phyloP scores from a whole-genome alignment of 176 grass and related monocot genomes.

The Triticum urartu region DNA sequence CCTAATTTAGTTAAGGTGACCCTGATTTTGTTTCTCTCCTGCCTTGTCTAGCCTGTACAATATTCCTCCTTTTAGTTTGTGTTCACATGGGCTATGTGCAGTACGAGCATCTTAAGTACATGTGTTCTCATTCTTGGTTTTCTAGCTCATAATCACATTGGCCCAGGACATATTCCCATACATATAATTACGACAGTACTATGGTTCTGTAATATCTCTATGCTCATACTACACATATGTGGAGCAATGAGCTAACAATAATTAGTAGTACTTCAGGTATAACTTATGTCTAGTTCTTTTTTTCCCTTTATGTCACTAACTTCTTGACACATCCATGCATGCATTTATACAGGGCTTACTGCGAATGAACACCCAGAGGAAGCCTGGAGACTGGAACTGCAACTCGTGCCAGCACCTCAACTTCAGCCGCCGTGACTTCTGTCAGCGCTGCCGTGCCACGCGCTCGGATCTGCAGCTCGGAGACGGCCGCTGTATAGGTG shows the following conservation, averaged over 20 bases:
- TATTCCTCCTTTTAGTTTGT: constrained; percentile 34
- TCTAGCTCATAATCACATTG: constrained; percentile 8
- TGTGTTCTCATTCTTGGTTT: not conserved
- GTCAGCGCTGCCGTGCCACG: constrained; percentile 68
- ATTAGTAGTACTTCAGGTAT: not conserved
- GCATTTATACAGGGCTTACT: constrained; percentile 35
- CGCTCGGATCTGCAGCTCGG: constrained; percentile 41
- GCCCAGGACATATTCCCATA: constrained; percentile 3
- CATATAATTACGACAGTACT: not conserved
- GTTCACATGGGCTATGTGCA: constrained; percentile 16
- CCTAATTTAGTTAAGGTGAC: not conserved
- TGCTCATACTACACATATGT: not conserved
- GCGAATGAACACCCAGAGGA: constrained; percentile 71
- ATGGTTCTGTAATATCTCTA: not conserved
- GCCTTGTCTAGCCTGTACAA: constrained; percentile 20
- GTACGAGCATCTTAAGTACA: constrained; percentile 21
- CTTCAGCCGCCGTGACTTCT: constrained; percentile 87
- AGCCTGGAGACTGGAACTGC: constrained; percentile 98
- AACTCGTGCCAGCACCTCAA: constrained; percentile 79
- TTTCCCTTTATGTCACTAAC: not conserved
- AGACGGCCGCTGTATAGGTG: constrained; percentile 24
- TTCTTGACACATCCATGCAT: constrained; percentile 17
- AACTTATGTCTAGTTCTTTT: constrained; percentile 16
- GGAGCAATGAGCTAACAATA: constrained; percentile 5
- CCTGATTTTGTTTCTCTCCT: constrained; percentile 29